Base-by-base conservation (phyloP, 257 asterid species). In the Anisodus acutangulus region DNA sequence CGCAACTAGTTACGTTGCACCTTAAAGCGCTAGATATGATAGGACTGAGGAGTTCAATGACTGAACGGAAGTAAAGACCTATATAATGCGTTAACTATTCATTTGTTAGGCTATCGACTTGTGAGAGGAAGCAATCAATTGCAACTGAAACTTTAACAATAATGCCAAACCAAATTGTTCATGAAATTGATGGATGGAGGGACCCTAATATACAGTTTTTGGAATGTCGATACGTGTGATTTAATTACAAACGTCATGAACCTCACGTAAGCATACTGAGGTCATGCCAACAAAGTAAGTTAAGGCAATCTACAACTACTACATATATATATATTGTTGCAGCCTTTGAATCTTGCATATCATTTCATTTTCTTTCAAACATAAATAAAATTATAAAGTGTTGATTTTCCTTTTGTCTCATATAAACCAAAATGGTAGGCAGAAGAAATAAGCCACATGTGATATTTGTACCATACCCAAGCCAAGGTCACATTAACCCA, bases 401-500 rank as follows among this genome's bases (percentile, higher is more conserved):
- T 22, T 22, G 26, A 22, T 22, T 22, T 22, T 60, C 7, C 5
- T n/a, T 60, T 60, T n/a, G 1, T n/a, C 67, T 60, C 16, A 26
- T 12, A 63, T 37, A 68, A 6, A 19, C 43, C 6, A 19, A 45
- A 74, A 74, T 74, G 81, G 62, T 74, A 12, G 81, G 45, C 19
- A 12, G 26, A 76, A 51, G 3, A 22, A 76, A 22, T 51, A 45
- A 19, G 11, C 81, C 62, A 54, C 97, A 93, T 76, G 91, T 68
- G 3, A 35, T 93, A 22, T 87, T 91, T 0, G 39, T 92, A 22
- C 97, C 97, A 2, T 93, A 92, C 82, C 97, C 97, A 2, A 84
- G 91, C 89, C 97, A 93, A 87, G 26, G 97, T 87, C 97, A 93
- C 92, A 93, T 93, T 10, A 93, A 93, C 69, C 97, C 97, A 11